Conservation (phyloP, 148 eudicot genomes). For the Salicornia ramosissima region DNA sequence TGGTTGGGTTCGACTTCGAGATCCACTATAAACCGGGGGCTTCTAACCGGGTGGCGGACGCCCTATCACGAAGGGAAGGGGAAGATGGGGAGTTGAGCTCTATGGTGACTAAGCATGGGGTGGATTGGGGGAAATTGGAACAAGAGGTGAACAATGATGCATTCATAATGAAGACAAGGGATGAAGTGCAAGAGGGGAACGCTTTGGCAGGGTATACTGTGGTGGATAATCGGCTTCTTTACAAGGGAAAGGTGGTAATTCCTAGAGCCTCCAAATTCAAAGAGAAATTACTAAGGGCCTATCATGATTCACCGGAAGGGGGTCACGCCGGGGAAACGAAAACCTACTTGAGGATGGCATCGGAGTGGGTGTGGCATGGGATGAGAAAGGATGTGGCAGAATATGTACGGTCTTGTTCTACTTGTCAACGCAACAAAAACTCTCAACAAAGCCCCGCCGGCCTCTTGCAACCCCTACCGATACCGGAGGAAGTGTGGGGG, state of each 20-base stretch:
- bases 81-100: neutral
- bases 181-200: too few species aligned
- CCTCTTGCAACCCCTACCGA: neutral
- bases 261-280: neutral
- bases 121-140: neutral
- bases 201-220: neutral
- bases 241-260: neutral
- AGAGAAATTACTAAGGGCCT: neutral
- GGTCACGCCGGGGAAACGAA: neutral
- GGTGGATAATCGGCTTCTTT: neutral
- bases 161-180: too few species aligned
- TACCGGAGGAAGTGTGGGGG: neutral
- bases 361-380: neutral
- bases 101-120: neutral
- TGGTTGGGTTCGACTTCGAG: neutral
- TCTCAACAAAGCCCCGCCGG: neutral
- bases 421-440: neutral
- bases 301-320: neutral
- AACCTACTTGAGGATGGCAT: neutral
- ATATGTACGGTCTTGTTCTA: neutral
- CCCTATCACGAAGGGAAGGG: neutral
- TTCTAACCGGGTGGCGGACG: neutral
- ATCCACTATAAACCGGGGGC: neutral
- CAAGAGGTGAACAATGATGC: neutral
- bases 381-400: too few species aligned